phyloP scores from a whole-genome alignment of 192 early-diverging fungal species.

The Gaertneriomyces semiglobifer region DNA sequence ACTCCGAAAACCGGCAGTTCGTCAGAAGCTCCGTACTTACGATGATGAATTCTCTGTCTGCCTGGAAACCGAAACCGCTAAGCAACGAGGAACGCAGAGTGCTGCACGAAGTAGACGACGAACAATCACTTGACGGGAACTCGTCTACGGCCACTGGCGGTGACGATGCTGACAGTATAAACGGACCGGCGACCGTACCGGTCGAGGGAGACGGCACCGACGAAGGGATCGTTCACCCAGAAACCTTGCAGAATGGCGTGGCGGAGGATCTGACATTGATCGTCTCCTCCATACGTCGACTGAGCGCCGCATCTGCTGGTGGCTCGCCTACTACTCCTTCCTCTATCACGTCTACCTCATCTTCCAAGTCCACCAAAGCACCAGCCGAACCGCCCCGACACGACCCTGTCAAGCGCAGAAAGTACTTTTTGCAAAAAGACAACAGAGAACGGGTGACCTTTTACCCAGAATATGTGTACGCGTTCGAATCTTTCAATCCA shows the following conservation, averaged over 20 bases:
- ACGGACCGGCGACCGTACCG: conserved; percentile 15
- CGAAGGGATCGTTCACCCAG: conserved; percentile 25
- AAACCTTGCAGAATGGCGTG: conserved; percentile 20
- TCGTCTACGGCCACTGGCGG: background rate
- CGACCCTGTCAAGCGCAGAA: conserved; percentile 23
- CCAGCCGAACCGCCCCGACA: conserved; percentile 10
- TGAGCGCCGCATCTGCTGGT: background rate
- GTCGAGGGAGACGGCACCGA: conserved; percentile 19
- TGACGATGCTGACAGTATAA: conserved; percentile 16
- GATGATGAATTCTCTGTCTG: conserved; percentile 22
- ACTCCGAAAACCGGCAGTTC: conserved; percentile 21
- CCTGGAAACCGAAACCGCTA: conserved; percentile 16
- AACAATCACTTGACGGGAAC: background rate
- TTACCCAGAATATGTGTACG: conserved; percentile 19
- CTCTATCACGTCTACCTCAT: background rate
- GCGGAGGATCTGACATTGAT: conserved; percentile 22
- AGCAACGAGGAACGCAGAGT: conserved; percentile 10
- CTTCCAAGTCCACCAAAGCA: background rate
- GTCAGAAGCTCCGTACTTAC: conserved; percentile 23
- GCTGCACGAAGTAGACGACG: conserved; percentile 15
- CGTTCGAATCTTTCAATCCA: conserved; percentile 28
- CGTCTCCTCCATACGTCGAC: conserved; percentile 17
- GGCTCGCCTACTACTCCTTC: background rate
- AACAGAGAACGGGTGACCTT: conserved; percentile 19
- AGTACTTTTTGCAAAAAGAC: conserved; percentile 15